Evolutionary conservation across 306 rosid genomes (phyloP), one percentile per base, ranked within the genome.

Genomic region (Vicia faba): DNA sequence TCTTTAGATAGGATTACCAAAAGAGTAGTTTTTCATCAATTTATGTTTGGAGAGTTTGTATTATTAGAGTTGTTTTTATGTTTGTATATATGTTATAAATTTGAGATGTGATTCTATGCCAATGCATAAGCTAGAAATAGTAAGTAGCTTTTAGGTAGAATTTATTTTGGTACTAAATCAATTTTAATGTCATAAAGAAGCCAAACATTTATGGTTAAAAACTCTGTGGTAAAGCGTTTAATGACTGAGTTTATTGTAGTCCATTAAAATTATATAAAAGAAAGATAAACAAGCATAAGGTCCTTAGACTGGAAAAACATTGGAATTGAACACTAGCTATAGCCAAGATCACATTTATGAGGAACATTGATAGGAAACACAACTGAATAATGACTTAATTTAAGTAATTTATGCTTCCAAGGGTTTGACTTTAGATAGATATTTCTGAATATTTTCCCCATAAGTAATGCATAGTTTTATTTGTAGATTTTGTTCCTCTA

Each of bases 181-280:
- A 33, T 33, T 33, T 33, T 33, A 33, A 33, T 6, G 2, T 33
- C 2, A 33, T 1, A 33, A 33, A 7, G 38, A 33, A 33, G 38
- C 9, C 38, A 33, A 33, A 33, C 9, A 33, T 40, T 58, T 38
- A 2, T 36, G 45, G 28, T 59, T 18, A 19, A 19, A 39, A 18
- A 8, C 11, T 26, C 3, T 9, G 6, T 8, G 25, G 20, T 50
- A 62, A 14, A 23, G 15, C 10, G 16, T 57, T 43, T 43, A 57
- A 58, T 31, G 11, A 13, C 39, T n/a, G 55, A 26, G 69, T 64
- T 64, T 49, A 12, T 71, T 31, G 29, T 11, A 48, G 16, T 8
- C 7, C 25, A 54, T 43, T 76, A 39, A 16, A 19, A 68, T 62
- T 60, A 25, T 25, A 1, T 20, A 1, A 20, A 20, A 20, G 2